A percentile compares a stretch with the other conserved stretches of the same genome.
These are phyloP conservation scores for Didymella sp. DNA, from an alignment of 2,329 filamentous ascomycete species.

Conservation along the genomic window DNA sequence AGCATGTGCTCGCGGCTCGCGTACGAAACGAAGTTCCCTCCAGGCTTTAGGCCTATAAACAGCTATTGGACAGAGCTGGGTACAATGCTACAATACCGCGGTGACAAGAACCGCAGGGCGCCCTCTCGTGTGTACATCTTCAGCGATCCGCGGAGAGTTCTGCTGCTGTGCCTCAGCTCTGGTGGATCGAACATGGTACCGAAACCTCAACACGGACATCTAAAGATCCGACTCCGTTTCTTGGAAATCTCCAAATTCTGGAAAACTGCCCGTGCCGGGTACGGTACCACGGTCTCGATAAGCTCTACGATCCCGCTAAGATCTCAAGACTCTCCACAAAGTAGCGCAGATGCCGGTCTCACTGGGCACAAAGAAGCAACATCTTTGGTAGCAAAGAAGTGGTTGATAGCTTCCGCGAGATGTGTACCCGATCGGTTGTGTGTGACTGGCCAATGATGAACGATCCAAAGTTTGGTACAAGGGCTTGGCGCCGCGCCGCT, in stretches of 20 bases:
- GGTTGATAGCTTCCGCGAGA: not conserved
- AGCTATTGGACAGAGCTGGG: not conserved
- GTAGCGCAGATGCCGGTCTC: not conserved
- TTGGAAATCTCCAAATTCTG: not conserved
- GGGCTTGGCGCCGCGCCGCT: not conserved
- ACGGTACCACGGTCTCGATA: not conserved
- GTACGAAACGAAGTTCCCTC: not conserved
- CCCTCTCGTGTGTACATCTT: not conserved
- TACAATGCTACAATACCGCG: not conserved
- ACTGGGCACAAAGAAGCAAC: not conserved
- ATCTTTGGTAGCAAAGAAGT: not conserved
- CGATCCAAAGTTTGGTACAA: not conserved
- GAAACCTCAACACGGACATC: not conserved
- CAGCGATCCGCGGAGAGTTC: not conserved
- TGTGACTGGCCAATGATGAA: not conserved
- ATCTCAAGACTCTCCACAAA: not conserved
- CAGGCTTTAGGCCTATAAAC: not conserved
- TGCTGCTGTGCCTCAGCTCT: constrained; percentile 4
- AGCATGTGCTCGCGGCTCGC: not conserved
- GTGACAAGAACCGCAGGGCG: not conserved
- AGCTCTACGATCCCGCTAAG: not conserved
- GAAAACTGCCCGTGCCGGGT: not conserved
- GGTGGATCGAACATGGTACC: not conserved
- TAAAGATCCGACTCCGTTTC: not conserved
- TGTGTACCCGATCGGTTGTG: not conserved